Conservation (phyloP, 345 rosid genomes). For the Eucalyptus albens region DNA sequence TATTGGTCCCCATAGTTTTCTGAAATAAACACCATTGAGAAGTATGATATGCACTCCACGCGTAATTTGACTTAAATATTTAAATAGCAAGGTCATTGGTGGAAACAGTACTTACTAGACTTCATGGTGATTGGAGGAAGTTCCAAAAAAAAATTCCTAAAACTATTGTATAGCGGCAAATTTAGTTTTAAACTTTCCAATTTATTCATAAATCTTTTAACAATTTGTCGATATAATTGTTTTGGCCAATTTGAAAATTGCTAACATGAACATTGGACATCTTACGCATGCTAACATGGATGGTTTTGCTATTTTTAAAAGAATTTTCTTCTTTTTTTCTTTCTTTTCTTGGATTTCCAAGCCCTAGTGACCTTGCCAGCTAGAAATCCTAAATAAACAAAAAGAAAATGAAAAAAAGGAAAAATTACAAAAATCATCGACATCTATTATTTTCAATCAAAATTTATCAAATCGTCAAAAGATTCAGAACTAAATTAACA, state of each 20-base stretch:
- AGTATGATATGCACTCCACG: background rate
- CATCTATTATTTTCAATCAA: background rate
- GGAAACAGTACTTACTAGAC: background rate
- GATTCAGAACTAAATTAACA: background rate
- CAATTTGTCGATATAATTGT: background rate
- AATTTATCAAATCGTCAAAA: background rate
- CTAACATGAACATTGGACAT: fast-evolving
- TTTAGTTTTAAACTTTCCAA: background rate
- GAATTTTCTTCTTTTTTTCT: background rate
- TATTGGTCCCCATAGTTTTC: background rate
- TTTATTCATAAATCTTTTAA: background rate
- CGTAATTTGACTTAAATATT: background rate
- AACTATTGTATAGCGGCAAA: fast-evolving
- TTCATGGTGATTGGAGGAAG: background rate
- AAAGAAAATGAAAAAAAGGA: no score
- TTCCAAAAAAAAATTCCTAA: background rate
- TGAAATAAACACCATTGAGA: background rate
- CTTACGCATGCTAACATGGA: background rate
- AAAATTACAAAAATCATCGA: background rate
- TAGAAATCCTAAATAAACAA: background rate
- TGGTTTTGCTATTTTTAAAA: background rate
- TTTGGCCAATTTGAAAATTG: background rate
- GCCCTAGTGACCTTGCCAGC: background rate
- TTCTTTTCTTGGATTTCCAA: background rate
- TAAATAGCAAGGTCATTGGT: background rate